These are phyloP conservation scores for Apiotrichum siamense DNA, from an alignment of 1,284 basidiomycete species.

Conservation along the genomic window DNA sequence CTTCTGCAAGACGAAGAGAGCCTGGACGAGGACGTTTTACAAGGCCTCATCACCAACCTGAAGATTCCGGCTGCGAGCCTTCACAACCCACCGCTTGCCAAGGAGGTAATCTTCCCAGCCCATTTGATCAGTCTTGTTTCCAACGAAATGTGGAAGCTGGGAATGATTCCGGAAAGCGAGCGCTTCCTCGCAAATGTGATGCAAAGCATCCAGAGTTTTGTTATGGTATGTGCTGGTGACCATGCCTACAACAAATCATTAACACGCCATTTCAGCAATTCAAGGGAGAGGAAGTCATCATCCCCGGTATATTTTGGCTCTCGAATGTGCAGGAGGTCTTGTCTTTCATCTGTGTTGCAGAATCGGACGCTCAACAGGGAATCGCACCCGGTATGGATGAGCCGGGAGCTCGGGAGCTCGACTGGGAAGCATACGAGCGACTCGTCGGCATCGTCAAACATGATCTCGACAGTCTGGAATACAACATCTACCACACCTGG, in stretches of 20 bases:
- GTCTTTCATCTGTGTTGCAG: constrained; percentile 97
- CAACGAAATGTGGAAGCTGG: constrained; percentile 99
- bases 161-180: constrained; percentile 93
- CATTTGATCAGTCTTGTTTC: constrained; percentile 95
- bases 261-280: constrained; percentile 52
- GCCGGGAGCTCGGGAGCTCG: constrained; percentile 84
- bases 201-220: constrained; percentile 95
- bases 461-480: constrained; percentile 95
- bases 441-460: constrained; percentile 97
- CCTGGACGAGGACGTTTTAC: constrained; percentile 89
- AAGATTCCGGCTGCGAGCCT: constrained; percentile 89
- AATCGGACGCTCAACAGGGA: constrained; percentile 96
- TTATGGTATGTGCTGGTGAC: constrained; percentile 90
- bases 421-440: constrained; percentile 96
- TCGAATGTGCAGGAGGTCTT: constrained; percentile 99
- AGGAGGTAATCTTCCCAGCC: constrained; percentile 99
- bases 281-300: constrained; percentile 86
- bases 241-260: neutral
- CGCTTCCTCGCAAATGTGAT: constrained; percentile 98
- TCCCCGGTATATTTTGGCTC: constrained; percentile 97
- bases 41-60: constrained; percentile 81
- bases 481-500: constrained; percentile 99
- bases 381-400: constrained; percentile 96
- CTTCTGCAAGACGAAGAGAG: constrained; percentile 86
- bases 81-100: constrained; percentile 85